Evolutionary conservation across 257 asterid genomes (phyloP).

Genomic region (Prunella vulgaris): DNA sequence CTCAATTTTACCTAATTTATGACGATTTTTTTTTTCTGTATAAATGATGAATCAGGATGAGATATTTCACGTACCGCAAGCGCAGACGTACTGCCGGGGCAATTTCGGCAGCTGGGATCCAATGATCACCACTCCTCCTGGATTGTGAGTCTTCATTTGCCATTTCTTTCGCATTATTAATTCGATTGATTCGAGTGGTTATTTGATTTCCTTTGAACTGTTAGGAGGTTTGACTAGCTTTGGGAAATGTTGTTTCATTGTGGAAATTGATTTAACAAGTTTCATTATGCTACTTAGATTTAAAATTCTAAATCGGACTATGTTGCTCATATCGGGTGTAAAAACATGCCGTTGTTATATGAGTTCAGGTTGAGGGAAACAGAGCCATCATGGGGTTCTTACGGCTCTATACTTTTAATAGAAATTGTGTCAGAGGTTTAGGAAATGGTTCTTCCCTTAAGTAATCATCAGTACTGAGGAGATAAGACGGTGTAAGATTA

Average conservation of each 20-base stretch:
- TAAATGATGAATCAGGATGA: conserved; percentile 67
- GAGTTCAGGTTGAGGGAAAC: background rate
- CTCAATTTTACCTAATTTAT: conserved; percentile 5
- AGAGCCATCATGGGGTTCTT: background rate
- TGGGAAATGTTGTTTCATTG: background rate
- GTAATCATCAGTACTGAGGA: background rate
- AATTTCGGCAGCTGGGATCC: conserved; percentile 94
- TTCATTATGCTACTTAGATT: too few relatives aligned
- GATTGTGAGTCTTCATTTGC: conserved; percentile 53
- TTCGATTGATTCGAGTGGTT: background rate
- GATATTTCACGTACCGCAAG: conserved; percentile 91
- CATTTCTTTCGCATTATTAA: background rate
- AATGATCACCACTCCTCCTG: conserved; percentile 99
- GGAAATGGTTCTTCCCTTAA: background rate
- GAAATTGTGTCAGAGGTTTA: background rate
- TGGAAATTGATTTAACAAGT: background rate
- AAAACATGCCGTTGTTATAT: too few relatives aligned
- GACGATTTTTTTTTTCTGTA: background rate
- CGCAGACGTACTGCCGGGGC: conserved; percentile 74
- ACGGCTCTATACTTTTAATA: background rate
- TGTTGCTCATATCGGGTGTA: background rate
- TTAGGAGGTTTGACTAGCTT: conserved; percentile 1
- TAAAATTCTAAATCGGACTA: background rate
- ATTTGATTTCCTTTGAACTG: conserved; percentile 1
- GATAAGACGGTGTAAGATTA: background rate